phyloP scores from a whole-genome alignment of 306 rosid species.

The Neltuma alba region DNA sequence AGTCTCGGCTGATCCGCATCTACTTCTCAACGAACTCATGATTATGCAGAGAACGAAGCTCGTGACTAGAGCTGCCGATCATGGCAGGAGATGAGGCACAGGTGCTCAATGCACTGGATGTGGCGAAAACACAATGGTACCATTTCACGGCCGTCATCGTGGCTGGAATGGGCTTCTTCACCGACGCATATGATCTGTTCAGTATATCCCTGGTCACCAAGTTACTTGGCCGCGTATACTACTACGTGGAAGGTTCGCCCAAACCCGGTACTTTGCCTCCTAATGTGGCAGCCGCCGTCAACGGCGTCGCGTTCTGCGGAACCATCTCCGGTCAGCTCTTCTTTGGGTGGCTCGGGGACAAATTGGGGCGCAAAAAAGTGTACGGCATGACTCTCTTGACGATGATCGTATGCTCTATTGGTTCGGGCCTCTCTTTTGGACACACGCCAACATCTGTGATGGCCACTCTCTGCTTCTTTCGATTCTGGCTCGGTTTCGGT shows the following conservation, averaged over 20 bases:
- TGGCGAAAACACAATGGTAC: conserved; percentile 77
- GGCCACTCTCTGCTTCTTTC: conserved; percentile 71
- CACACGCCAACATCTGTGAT: conserved; percentile 55
- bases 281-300: conserved; percentile 66
- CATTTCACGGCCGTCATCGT: conserved; percentile 74
- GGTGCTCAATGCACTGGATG: conserved; percentile 69
- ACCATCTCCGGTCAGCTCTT: conserved; percentile 74
- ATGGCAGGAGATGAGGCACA: conserved; percentile 59
- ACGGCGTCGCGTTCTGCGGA: conserved; percentile 74
- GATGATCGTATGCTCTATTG: conserved; percentile 69
- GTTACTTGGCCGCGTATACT: conserved; percentile 76
- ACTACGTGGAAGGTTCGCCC: conserved; percentile 57
- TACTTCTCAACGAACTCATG: neutral
- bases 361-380: conserved; percentile 67
- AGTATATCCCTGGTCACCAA: conserved; percentile 75
- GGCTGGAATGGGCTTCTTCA: conserved; percentile 91
- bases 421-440: conserved; percentile 76
- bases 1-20: neutral
- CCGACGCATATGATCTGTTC: conserved; percentile 80
- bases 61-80: neutral
- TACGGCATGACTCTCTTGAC: conserved; percentile 76
- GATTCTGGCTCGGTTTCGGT: conserved; percentile 86
- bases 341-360: conserved; percentile 91
- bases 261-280: conserved; percentile 80
- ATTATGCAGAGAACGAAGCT: conserved; percentile 40